These are phyloP conservation scores for Kwoniella bestiolae DNA, from an alignment of 768 basidiomycete species.

Conservation along the genomic window DNA sequence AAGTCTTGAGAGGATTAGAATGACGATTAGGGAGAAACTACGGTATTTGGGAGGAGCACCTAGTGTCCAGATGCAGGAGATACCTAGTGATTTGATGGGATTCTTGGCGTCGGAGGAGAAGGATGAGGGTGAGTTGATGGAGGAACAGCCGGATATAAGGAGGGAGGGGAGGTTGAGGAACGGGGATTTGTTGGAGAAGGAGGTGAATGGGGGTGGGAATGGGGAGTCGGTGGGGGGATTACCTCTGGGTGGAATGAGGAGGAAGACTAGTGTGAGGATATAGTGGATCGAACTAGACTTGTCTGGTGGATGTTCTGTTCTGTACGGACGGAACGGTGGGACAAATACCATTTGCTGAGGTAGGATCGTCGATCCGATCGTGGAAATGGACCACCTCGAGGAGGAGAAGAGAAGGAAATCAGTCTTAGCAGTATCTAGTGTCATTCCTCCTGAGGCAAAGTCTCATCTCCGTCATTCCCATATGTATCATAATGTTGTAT, in stretches of 20 bases:
- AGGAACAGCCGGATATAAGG: constrained; percentile 54
- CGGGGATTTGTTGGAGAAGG: constrained; percentile 17
- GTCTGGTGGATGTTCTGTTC: no score
- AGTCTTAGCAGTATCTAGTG: no score
- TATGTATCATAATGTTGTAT: no score
- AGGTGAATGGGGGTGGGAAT: constrained; percentile 10
- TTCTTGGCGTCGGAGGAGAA: constrained; percentile 70
- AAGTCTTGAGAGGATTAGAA: constrained; percentile 83
- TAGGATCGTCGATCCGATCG: no score
- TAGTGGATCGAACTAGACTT: no score
- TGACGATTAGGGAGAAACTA: constrained; percentile 81
- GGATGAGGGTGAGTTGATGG: constrained; percentile 67
- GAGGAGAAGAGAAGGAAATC: no score
- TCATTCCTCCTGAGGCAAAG: no score
- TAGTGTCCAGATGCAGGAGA: constrained; percentile 94
- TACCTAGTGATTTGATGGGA: constrained; percentile 84
- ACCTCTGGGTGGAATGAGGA: neutral
- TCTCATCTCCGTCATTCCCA: no score
- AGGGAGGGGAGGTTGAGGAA: constrained; percentile 7
- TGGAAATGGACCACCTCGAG: no score
- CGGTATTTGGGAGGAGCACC: constrained; percentile 93
- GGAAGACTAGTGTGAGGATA: constrained; percentile 1
- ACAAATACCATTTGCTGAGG: no score
- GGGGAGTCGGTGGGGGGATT: constrained; percentile 1
- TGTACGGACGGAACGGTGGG: no score